Conservation (phyloP, 768 basidiomycete genomes). For the Lactarius deliciosus region DNA sequence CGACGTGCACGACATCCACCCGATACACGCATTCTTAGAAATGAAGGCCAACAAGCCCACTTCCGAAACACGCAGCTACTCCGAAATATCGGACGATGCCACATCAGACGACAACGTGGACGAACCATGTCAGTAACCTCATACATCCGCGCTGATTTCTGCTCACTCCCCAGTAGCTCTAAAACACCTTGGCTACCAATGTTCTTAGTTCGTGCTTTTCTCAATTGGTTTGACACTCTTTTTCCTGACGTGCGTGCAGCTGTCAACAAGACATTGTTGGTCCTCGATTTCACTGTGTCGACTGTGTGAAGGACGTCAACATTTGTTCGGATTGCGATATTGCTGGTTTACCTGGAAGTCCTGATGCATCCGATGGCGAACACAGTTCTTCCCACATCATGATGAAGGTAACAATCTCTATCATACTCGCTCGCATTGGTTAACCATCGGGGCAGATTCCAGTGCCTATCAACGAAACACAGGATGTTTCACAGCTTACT, state of each 20-base stretch:
- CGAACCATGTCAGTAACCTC: conserved; percentile 21
- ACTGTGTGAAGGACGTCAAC: conserved; percentile 60
- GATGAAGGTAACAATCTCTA: conserved; percentile 66
- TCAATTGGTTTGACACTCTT: background rate
- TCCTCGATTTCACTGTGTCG: conserved; percentile 92
- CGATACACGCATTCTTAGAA: conserved; percentile 79
- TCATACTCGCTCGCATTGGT: background rate
- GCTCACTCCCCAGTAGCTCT: conserved; percentile 16
- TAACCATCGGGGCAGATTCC: conserved; percentile 60
- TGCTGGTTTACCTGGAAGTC: conserved; percentile 78
- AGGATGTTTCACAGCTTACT: conserved; percentile 42
- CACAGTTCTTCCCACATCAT: conserved; percentile 86
- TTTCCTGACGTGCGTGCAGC: conserved; percentile 41
- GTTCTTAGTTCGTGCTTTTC: conserved; percentile 24
- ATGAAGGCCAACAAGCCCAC: conserved; percentile 63
- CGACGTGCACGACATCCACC: conserved; percentile 89
- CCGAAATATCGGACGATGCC: conserved; percentile 36
- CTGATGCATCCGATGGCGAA: conserved; percentile 72
- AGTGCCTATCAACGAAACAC: conserved; percentile 76
- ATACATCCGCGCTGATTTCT: conserved; percentile 5
- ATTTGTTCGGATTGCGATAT: conserved; percentile 88
- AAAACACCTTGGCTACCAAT: conserved; percentile 23
- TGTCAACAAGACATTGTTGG: conserved; percentile 89
- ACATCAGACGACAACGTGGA: conserved; percentile 19
- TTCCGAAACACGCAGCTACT: conserved; percentile 41